Base-by-base conservation (phyloP, 768 basidiomycete genomes). In the Cytidiella melzeri region DNA sequence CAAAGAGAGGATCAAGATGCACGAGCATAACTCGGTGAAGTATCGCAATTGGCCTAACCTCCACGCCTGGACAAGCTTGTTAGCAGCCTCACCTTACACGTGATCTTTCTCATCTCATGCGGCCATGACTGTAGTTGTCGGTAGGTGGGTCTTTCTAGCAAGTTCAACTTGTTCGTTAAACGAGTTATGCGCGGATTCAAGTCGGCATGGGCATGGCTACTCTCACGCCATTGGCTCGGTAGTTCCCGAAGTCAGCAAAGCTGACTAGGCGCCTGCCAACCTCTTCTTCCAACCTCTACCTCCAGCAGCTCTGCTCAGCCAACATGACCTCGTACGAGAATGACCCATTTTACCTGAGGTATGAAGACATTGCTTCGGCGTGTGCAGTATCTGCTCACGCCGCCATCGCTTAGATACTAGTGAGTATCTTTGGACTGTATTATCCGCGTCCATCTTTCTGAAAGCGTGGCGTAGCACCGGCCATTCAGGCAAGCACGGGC, bases 401-500 rank as follows among this genome's bases (percentile, higher is more conserved):
- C 53, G 36, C 50, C 46, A 37, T 28, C 23, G 23, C 50, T 23
- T 52, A 78, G 76, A 73, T 78, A 78, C 61, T 78, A 78, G 76
- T 78, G 63, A 51, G 76, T 70, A n/a, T 34, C 30, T 19, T n/a
- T 10, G 3, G 1, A 27, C 37, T 49, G 18, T 18, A 45, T 20
- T 56, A 55, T 50, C 25, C 19, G 28, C 12, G 39, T 19, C 18
- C 38, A 11, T 60, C 40, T 64, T 48, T 38, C 45, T 51, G 38
- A 18, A 30, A 20, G 40, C 18, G 41, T 50, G n/a, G 13, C 47
- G 7, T 65, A 92, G 90, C 68, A 95, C 94, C 25, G 95, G 96
- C n/a, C 95, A 99, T 68, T 94, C 92, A 61, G 95, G 95, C 53
- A 93, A 93, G 66, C 93, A 95, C 61, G 94, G 92, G 19, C 93